Evolutionary conservation across 2,329 filamentous ascomycete genomes (phyloP).

Genomic region (Sporothrix luriei): DNA sequence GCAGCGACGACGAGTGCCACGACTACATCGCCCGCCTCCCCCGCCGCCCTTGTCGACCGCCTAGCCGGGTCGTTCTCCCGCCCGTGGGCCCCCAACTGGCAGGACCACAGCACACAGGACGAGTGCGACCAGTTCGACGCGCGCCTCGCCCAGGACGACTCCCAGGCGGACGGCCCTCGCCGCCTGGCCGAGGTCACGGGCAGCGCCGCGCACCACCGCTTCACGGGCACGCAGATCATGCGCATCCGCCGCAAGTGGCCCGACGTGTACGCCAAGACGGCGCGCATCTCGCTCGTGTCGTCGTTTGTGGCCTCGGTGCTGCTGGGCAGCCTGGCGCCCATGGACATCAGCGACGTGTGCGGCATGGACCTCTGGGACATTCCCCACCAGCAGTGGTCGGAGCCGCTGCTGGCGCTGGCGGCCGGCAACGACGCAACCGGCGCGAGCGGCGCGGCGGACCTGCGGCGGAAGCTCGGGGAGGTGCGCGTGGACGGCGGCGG

Average conservation of each 20-base stretch:
- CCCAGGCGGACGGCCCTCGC: constrained; percentile 56
- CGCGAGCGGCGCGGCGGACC: constrained; percentile 61
- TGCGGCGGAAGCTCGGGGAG: constrained; percentile 77
- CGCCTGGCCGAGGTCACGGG: constrained; percentile 79
- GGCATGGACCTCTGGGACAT: constrained; percentile 98
- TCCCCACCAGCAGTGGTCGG: constrained; percentile 69
- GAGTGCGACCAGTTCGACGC: constrained; percentile 89
- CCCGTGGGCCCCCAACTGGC: constrained; percentile 93
- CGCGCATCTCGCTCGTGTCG: constrained; percentile 88
- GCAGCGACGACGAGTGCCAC: no score
- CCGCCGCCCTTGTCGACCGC: constrained; percentile 70
- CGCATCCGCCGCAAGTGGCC: constrained; percentile 80
- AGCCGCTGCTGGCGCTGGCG: constrained; percentile 72
- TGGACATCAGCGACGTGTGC: constrained; percentile 92
- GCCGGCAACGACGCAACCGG: constrained; percentile 62
- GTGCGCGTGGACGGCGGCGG: constrained; percentile 80
- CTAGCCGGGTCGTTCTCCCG: constrained; percentile 75
- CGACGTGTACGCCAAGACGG: constrained; percentile 76
- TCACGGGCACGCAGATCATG: constrained; percentile 96
- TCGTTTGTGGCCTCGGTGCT: constrained; percentile 93
- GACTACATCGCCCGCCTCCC: background rate
- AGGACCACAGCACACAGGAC: constrained; percentile 89
- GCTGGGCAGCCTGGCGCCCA: constrained; percentile 79
- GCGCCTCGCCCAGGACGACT: constrained; percentile 48
- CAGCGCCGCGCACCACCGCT: constrained; percentile 93